Conservation (phyloP, 345 rosid species). For the Brassica carinata region DNA sequence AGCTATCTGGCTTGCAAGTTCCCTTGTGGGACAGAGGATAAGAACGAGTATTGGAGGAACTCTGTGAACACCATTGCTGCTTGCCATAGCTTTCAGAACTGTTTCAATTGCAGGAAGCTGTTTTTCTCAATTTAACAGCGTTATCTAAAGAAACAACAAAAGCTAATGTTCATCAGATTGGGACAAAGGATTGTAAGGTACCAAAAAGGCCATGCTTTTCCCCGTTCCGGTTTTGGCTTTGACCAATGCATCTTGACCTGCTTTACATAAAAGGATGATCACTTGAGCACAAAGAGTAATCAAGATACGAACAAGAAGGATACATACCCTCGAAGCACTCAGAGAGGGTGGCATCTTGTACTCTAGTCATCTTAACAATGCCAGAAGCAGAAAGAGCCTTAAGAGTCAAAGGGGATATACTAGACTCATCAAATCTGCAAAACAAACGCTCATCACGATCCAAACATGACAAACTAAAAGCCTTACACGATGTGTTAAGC, state of each 20-base stretch:
- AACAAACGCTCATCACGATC: conserved; percentile 21
- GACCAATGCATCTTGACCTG: conserved; percentile 91
- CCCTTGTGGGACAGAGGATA: conserved; percentile 91
- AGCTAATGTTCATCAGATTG: conserved; percentile 5
- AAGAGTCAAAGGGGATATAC: conserved; percentile 75
- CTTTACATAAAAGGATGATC: conserved; percentile 28
- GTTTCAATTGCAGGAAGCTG: conserved; percentile 99
- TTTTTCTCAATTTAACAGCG: conserved; percentile 54
- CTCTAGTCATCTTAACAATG: conserved; percentile 80
- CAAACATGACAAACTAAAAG: background rate
- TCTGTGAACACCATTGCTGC: conserved; percentile 36
- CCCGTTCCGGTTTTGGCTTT: conserved; percentile 97
- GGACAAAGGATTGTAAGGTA: conserved; percentile 41
- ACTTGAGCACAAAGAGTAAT: conserved; percentile 7
- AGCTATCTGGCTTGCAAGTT: conserved; percentile 92
- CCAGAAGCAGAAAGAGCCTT: conserved; percentile 82
- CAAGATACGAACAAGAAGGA: background rate
- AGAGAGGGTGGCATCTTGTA: conserved; percentile 82
- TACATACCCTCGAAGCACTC: conserved; percentile 70
- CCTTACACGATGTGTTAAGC: background rate
- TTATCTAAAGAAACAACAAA: conserved; percentile 35
- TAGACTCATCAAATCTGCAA: conserved; percentile 78
- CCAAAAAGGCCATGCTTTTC: conserved; percentile 89
- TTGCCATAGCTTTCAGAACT: conserved; percentile 69
- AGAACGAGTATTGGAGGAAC: conserved; percentile 65